A percentile compares a stretch with the other conserved stretches of the same genome.
Evolutionary conservation across 345 rosid genomes (phyloP).

Genomic region (Eutrema japonicum): DNA sequence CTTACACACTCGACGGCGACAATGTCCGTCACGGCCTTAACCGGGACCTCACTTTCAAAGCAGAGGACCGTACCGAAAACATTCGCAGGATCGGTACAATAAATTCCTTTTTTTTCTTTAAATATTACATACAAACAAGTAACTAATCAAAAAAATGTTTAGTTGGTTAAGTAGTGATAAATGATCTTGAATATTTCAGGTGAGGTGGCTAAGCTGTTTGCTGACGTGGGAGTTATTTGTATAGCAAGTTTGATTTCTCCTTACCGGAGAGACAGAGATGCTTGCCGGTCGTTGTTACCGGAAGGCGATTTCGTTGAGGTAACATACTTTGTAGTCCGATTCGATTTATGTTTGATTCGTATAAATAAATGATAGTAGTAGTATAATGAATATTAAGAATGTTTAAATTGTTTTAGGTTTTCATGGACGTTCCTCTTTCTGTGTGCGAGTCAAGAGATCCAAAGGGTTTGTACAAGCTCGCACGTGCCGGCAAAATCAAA

Average conservation of each 20-base stretch:
- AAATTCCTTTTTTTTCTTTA: neutral
- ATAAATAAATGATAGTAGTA: neutral
- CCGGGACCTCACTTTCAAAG: slow-evolving; percentile 67
- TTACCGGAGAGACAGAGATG: slow-evolving; percentile 73
- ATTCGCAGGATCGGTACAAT: slow-evolving; percentile 67
- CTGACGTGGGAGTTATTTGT: slow-evolving; percentile 84
- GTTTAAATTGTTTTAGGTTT: slow-evolving; percentile 50
- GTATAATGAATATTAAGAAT: neutral
- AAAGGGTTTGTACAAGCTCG: slow-evolving; percentile 85
- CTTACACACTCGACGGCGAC: slow-evolving; percentile 82
- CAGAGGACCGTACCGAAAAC: slow-evolving; percentile 78
- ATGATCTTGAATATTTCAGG: slow-evolving; percentile 49
- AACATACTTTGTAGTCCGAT: slow-evolving; percentile 2
- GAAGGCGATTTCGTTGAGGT: slow-evolving; percentile 84
- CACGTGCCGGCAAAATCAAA: slow-evolving; percentile 86
- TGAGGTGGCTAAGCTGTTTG: slow-evolving; percentile 84
- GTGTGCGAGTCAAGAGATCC: slow-evolving; percentile 87
- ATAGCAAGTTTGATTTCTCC: slow-evolving; percentile 88
- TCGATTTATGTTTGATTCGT: neutral
- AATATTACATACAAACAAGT: neutral
- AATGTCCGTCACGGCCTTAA: slow-evolving; percentile 82
- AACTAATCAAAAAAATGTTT: neutral
- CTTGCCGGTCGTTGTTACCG: slow-evolving; percentile 69
- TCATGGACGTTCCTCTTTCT: slow-evolving; percentile 78
- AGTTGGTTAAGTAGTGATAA: neutral